These are phyloP conservation scores for Emydomyces testavorans DNA, from an alignment of 2,329 filamentous ascomycete genomes.

Conservation along the genomic window DNA sequence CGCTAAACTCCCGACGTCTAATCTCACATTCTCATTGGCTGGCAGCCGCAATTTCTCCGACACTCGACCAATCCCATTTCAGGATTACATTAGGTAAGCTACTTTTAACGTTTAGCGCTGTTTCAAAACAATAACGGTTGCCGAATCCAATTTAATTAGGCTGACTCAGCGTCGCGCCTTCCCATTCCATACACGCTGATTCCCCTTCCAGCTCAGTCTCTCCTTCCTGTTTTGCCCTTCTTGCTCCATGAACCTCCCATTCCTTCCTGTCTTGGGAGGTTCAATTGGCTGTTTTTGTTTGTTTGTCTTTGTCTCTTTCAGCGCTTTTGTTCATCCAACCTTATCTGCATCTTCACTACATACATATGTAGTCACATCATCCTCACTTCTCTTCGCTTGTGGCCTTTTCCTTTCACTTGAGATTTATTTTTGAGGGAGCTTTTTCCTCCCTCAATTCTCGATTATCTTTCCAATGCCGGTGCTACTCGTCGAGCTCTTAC, in stretches of 20 bases:
- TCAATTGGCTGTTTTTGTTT: neutral
- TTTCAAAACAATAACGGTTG: too few species aligned
- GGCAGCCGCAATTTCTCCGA: too few species aligned
- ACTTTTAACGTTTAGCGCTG: too few species aligned
- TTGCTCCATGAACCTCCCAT: neutral
- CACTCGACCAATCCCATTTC: too few species aligned
- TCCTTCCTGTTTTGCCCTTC: neutral
- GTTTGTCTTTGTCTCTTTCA: neutral
- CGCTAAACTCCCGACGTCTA: too few species aligned
- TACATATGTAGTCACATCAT: neutral
- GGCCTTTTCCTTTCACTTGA: neutral
- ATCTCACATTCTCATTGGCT: too few species aligned
- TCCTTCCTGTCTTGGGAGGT: neutral
- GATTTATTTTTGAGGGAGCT: slow-evolving; percentile 7
- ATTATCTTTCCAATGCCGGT: slow-evolving; percentile 21
- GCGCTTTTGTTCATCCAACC: neutral
- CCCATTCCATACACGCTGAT: neutral
- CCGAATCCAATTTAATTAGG: too few species aligned
- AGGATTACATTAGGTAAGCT: too few species aligned
- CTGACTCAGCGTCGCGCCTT: neutral
- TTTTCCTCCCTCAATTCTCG: slow-evolving; percentile 1
- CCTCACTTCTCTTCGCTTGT: neutral
- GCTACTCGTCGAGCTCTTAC: slow-evolving; percentile 23
- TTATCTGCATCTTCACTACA: neutral
- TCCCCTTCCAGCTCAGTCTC: neutral